Evolutionary conservation across 2,329 filamentous ascomycete genomes (phyloP), one percentile per base, ranked within the genome.

Genomic region (Pyrenophora teres): DNA sequence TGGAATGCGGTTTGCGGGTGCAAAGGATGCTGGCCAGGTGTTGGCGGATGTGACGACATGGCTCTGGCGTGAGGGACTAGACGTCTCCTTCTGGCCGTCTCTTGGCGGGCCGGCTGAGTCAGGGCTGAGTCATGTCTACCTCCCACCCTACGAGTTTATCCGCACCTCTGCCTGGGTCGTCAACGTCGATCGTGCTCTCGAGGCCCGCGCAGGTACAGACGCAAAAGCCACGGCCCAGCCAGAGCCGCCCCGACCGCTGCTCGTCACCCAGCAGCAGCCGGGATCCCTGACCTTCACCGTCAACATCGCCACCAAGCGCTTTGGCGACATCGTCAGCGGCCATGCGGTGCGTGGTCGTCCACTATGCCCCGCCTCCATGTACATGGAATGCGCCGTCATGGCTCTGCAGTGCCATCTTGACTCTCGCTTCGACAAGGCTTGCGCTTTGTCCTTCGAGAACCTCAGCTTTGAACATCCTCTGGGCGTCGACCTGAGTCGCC

Each of bases 371-470:
- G 40, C 40, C 30, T 43, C 40, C 40, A 43, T 43, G 40, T 43
- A 43, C 40, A 43, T 43, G 40, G 40, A 43, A 18, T 43, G 40
- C 13, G 40, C 40, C 12, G 40, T 43, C 31, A 43, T 43, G 40
- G 40, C 40, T 7, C 40, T 43, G 30, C 40, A 43, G 6, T 43
- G 30, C 13, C 31, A 43, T 21, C 40, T 43, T 23, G 40, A 30
- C 13, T n/a, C 40, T 9, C 30, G 40, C 3, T 43, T 43, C 21
- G 31, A 43, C 40, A 43, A 43, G 6, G 13, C 30, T 9, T 35
- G 30, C 8, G 40, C 40, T 12, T 16, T 43, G 18, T 43, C 40
- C 3, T 43, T 43, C 32, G 40, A 43, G 31, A 43, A 43, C 18
- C 40, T 43, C 25, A 43, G 15, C 31, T 43, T 43, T 19, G 40